Percentiles rank a stretch among this genome's conserved stretches.
Conservation (phyloP, 345 rosid species). For the Eucalyptus grandis region DNA sequence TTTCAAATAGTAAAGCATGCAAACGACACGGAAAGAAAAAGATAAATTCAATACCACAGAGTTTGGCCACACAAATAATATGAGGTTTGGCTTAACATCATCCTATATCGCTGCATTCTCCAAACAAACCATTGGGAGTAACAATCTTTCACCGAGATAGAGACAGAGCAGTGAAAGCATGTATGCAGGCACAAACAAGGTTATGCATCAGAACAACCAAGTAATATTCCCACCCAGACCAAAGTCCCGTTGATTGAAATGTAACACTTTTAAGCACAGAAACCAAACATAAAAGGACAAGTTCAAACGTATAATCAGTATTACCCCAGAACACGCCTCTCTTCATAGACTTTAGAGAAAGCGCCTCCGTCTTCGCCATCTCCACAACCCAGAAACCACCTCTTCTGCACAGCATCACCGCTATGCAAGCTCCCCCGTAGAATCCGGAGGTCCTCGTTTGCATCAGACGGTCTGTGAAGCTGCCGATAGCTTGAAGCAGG, state of each 20-base stretch:
- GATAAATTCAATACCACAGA: background rate
- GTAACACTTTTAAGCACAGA: background rate
- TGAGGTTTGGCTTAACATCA: background rate
- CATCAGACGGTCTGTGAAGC: background rate
- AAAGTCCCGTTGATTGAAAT: background rate
- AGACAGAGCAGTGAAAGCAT: background rate
- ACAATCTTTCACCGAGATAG: background rate
- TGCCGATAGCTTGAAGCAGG: background rate
- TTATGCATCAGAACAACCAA: background rate
- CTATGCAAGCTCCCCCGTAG: background rate
- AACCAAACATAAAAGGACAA: background rate
- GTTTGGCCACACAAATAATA: background rate
- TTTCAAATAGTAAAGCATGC: background rate
- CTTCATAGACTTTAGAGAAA: slow-evolving; percentile 78
- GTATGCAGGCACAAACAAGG: background rate
- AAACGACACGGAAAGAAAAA: background rate
- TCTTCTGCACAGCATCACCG: slow-evolving; percentile 18
- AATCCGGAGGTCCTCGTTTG: background rate
- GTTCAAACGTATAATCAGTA: background rate
- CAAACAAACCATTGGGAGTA: background rate
- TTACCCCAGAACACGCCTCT: slow-evolving; percentile 77
- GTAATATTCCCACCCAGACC: too few species aligned
- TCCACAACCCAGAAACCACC: slow-evolving; percentile 86
- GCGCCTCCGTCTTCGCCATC: slow-evolving; percentile 84
- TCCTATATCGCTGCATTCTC: background rate